Evolutionary conservation across 2,329 filamentous ascomycete species (phyloP).

Genomic region (Trichoderma aggressivum): DNA sequence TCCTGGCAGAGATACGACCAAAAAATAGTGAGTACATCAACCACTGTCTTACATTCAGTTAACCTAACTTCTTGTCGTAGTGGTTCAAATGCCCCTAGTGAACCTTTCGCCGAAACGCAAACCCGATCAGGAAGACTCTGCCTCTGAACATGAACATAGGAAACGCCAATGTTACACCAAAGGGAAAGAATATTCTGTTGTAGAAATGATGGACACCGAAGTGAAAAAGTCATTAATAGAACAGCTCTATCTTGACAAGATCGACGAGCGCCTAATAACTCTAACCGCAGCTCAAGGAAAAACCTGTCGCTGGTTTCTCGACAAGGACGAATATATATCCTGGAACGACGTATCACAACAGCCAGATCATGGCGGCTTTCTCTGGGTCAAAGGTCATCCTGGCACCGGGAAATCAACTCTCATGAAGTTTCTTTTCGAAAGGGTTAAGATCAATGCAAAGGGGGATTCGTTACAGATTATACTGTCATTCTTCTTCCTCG

Average conservation of each 20-base stretch:
- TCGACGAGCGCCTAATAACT: background rate
- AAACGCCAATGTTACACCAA: background rate
- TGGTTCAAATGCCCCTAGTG: too few species aligned
- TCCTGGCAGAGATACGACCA: background rate
- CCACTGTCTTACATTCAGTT: background rate
- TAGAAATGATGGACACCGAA: rapidly evolving
- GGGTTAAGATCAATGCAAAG: background rate
- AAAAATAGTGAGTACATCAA: background rate
- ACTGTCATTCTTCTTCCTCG: conserved; percentile 48
- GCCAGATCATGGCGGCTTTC: background rate
- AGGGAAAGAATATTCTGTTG: background rate
- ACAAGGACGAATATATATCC: background rate
- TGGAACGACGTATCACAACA: conserved; percentile 16
- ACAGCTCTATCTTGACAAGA: background rate
- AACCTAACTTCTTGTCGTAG: background rate
- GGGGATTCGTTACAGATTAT: background rate
- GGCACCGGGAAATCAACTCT: background rate
- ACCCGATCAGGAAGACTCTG: background rate
- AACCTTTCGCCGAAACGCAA: background rate
- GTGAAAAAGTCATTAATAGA: background rate
- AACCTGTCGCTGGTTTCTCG: conserved; percentile 25
- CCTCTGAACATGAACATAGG: background rate
- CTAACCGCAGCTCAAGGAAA: background rate
- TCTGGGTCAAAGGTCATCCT: background rate
- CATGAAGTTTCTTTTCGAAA: conserved; percentile 2